Conservation (phyloP, 192 early-diverging fungal genomes). For the Dissophora globulifera region DNA sequence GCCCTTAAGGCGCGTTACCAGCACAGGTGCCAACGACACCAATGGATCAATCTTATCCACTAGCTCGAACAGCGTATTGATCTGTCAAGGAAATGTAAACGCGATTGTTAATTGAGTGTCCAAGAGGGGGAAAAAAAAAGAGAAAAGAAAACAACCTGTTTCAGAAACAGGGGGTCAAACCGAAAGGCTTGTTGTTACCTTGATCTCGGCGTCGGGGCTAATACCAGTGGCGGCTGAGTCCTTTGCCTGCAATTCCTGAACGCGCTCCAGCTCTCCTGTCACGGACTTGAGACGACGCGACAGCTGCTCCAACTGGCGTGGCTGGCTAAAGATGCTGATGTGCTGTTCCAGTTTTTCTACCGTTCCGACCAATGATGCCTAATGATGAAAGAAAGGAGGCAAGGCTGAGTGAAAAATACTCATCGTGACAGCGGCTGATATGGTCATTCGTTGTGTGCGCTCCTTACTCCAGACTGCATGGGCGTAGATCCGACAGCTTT, state of each 20-base stretch:
- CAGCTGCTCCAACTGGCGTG: constrained; percentile 75
- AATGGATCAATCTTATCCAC: constrained; percentile 85
- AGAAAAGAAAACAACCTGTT: background rate
- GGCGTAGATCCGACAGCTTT: constrained; percentile 73
- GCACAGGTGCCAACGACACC: constrained; percentile 79
- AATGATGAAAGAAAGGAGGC: too few species aligned
- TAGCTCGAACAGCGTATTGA: constrained; percentile 74
- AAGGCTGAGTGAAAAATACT: too few species aligned
- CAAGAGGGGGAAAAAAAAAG: too few species aligned
- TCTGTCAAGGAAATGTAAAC: constrained; percentile 50
- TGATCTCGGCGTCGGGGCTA: constrained; percentile 54
- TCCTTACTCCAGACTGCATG: constrained; percentile 59
- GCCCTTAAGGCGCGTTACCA: constrained; percentile 80
- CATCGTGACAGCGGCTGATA: too few species aligned
- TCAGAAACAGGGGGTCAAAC: too few species aligned
- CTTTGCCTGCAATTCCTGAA: constrained; percentile 72
- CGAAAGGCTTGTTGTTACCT: too few species aligned
- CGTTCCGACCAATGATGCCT: constrained; percentile 62
- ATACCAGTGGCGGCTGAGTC: constrained; percentile 55
- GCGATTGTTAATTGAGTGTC: too few species aligned
- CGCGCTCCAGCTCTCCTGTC: constrained; percentile 71
- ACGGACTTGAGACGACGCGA: constrained; percentile 69
- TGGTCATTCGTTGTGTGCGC: too few species aligned
- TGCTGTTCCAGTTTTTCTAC: constrained; percentile 78
- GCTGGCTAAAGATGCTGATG: constrained; percentile 73